phyloP scores from a whole-genome alignment of 306 rosid genomes.

The Astragalus glycyphyllos region DNA sequence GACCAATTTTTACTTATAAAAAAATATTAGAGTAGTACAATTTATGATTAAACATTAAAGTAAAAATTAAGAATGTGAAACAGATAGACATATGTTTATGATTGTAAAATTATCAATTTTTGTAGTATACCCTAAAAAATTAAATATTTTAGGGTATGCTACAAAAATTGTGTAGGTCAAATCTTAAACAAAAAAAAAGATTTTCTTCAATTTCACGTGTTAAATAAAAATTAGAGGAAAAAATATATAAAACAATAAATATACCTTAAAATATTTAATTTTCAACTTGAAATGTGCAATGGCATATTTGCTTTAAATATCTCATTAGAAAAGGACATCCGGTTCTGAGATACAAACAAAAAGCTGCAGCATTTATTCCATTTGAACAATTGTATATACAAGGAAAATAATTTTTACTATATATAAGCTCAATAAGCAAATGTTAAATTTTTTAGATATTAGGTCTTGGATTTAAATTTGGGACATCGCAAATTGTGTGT shows the following conservation, averaged over 20 bases:
- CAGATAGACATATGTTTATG: too few relatives aligned
- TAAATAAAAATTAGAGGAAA: not conserved
- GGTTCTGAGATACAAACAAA: constrained; percentile 33
- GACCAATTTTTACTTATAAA: too few relatives aligned
- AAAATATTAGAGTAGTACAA: too few relatives aligned
- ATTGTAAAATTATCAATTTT: too few relatives aligned
- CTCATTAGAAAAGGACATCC: constrained; percentile 39
- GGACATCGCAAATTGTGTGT: too few relatives aligned
- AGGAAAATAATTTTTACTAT: not conserved
- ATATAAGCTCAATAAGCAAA: too few relatives aligned
- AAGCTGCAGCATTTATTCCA: not conserved
- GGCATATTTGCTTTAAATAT: constrained; percentile 38
- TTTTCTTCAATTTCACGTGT: not conserved
- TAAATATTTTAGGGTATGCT: too few relatives aligned
- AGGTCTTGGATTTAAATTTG: too few relatives aligned
- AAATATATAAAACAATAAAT: constrained; percentile 2
- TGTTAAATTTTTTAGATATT: too few relatives aligned
- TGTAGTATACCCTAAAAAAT: too few relatives aligned
- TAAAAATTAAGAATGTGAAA: too few relatives aligned
- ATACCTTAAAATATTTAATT: not conserved
- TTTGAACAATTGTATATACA: not conserved
- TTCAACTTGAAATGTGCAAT: constrained; percentile 13
- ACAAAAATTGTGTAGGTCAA: not conserved
- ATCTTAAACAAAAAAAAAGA: not conserved
- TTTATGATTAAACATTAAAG: too few relatives aligned